Evolutionary conservation across 192 early-diverging fungal species (phyloP).

Genomic region (Backusella parvicylindrica): DNA sequence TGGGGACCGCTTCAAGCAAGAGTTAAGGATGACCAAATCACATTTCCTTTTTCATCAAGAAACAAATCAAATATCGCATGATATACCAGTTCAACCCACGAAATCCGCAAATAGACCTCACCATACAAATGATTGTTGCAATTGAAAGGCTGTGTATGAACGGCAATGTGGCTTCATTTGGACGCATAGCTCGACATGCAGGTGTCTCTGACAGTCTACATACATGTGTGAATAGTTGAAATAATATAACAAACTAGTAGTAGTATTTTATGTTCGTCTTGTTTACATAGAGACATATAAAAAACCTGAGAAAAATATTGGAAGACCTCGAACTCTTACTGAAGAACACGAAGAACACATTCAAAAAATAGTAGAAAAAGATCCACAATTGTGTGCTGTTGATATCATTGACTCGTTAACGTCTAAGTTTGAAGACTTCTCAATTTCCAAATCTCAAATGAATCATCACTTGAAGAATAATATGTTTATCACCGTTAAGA

Average conservation of each 20-base stretch:
- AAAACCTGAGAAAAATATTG: no score
- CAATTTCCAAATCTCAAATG: background rate
- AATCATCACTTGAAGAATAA: constrained; percentile 2
- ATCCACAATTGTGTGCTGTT: no score
- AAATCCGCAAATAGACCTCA: constrained; percentile 4
- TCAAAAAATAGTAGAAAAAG: constrained; percentile 4
- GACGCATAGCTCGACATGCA: background rate
- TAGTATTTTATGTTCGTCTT: constrained; percentile 4
- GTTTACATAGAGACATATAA: constrained; percentile 1
- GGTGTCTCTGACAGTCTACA: constrained; percentile 5
- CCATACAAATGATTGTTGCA: constrained; percentile 6
- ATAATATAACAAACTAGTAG: constrained; percentile 7
- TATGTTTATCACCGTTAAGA: background rate
- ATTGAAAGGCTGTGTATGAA: background rate
- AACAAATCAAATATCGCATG: constrained; percentile 4
- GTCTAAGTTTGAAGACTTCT: background rate
- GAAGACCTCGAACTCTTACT: background rate
- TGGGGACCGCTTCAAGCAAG: background rate
- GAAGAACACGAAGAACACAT: background rate
- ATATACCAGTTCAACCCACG: constrained; percentile 2
- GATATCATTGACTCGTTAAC: no score
- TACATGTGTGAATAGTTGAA: background rate
- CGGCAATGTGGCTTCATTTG: background rate
- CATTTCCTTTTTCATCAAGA: background rate
- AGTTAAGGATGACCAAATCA: constrained; percentile 4